Percentiles rank a stretch among this genome's conserved stretches.
These are phyloP conservation scores for Pseudogymnoascus sp. DNA, from an alignment of 2,329 filamentous ascomycete genomes.

Conservation along the genomic window DNA sequence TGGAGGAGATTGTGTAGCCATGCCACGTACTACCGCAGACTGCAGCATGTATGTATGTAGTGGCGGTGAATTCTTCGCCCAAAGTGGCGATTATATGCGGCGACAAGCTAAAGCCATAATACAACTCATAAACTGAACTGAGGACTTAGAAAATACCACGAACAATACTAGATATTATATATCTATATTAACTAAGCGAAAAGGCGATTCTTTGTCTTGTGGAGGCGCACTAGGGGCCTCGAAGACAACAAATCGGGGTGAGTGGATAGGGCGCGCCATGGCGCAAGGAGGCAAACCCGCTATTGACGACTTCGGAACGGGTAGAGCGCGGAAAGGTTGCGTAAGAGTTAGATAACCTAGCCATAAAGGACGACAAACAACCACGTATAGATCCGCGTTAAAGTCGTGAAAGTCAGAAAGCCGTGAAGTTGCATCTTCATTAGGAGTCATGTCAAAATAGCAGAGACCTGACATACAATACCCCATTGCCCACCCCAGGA, in stretches of 20 bases:
- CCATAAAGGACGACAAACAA: not conserved
- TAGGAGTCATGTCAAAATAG: not conserved
- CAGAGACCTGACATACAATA: not conserved
- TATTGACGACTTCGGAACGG: not conserved
- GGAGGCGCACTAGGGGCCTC: not conserved
- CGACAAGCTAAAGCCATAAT: not conserved
- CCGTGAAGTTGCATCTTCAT: not conserved
- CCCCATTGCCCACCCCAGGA: not conserved
- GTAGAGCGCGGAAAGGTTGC: not conserved
- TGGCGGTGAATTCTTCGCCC: not conserved
- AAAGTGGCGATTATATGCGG: slow-evolving; percentile 1
- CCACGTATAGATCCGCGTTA: not conserved
- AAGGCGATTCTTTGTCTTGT: not conserved
- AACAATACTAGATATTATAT: not conserved
- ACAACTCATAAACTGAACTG: not conserved
- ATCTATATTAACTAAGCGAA: not conserved
- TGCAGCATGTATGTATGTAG: not conserved
- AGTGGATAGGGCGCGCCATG: not conserved
- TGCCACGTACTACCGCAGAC: not conserved
- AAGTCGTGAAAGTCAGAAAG: not conserved
- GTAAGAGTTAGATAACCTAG: not conserved
- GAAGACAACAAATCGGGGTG: not conserved
- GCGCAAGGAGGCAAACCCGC: not conserved
- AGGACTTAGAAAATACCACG: not conserved
- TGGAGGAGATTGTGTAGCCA: not conserved